Evolutionary conservation across 1,284 basidiomycete species (phyloP).

Genomic region (Marasmius oreades): DNA sequence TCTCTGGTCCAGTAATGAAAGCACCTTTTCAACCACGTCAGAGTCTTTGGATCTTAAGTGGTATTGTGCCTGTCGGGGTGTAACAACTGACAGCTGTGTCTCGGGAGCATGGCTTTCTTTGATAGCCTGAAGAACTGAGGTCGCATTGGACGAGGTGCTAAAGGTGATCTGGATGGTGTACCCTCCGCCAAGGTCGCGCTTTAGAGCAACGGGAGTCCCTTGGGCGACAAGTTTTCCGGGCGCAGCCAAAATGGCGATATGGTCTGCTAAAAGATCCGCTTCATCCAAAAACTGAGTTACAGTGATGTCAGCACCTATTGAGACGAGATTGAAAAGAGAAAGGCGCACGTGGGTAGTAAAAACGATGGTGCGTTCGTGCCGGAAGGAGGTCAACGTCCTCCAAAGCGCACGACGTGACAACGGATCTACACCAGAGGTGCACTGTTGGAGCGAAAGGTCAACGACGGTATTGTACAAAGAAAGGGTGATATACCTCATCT

Average conservation of each 20-base stretch:
- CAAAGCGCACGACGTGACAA: conserved; percentile 75
- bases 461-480: neutral
- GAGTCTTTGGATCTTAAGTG: conserved; percentile 59
- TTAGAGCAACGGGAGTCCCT: conserved; percentile 71
- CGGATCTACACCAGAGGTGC: conserved; percentile 80
- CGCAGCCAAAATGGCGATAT: conserved; percentile 71
- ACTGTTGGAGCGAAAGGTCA: conserved; percentile 28
- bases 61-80: conserved; percentile 42
- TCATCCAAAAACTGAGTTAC: conserved; percentile 69
- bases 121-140: conserved; percentile 42
- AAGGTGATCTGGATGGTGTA: conserved; percentile 61
- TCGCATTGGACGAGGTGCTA: conserved; percentile 11
- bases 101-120: conserved; percentile 41
- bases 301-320: conserved; percentile 1
- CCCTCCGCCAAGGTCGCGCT: conserved; percentile 69
- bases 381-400: conserved; percentile 65
- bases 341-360: conserved; percentile 65
- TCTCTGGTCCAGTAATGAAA: conserved; percentile 50
- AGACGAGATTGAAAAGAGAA: conserved; percentile 8
- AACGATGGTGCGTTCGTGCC: conserved; percentile 61
- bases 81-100: conserved; percentile 36
- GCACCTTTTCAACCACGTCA: conserved; percentile 47
- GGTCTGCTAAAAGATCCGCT: conserved; percentile 74
- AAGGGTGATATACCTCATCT: conserved; percentile 44
- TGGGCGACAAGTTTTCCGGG: conserved; percentile 74